Evolutionary conservation across 257 asterid genomes (phyloP).

Genomic region (Nicotiana sylvestris): DNA sequence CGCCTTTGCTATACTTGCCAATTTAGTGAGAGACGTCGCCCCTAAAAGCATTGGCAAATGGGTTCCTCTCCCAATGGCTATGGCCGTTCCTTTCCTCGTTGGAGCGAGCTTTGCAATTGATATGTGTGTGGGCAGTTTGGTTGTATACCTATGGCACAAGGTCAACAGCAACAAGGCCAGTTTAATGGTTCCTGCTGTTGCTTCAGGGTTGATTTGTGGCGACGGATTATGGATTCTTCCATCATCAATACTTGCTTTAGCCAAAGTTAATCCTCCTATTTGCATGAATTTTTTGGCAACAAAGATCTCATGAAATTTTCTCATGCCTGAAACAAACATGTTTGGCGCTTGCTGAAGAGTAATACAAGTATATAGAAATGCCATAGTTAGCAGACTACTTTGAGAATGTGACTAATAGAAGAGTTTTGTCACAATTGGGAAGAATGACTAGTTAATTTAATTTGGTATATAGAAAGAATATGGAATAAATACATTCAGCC

Average conservation of each 20-base stretch:
- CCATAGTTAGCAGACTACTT: background rate
- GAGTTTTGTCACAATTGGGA: background rate
- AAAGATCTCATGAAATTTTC: conserved; percentile 24
- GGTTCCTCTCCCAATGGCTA: conserved; percentile 77
- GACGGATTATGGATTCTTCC: conserved; percentile 71
- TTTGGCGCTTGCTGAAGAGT: background rate
- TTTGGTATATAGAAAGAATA: no score
- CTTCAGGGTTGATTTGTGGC: conserved; percentile 69
- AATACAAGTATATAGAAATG: background rate
- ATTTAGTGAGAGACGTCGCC: conserved; percentile 39
- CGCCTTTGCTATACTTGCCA: conserved; percentile 38
- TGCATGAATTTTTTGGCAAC: conserved; percentile 52
- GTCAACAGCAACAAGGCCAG: conserved; percentile 37
- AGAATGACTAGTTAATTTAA: background rate
- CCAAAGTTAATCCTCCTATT: conserved; percentile 49
- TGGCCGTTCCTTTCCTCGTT: conserved; percentile 81
- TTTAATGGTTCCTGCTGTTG: conserved; percentile 58
- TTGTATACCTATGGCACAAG: conserved; percentile 47
- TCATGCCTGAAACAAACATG: background rate
- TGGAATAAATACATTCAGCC: no score
- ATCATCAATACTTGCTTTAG: conserved; percentile 49
- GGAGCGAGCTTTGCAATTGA: conserved; percentile 73
- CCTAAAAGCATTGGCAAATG: conserved; percentile 39
- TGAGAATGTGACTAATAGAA: background rate
- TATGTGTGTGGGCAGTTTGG: conserved; percentile 68